phyloP scores from a whole-genome alignment of 2,329 filamentous ascomycete genomes.

The Tolypocladium amazonense region DNA sequence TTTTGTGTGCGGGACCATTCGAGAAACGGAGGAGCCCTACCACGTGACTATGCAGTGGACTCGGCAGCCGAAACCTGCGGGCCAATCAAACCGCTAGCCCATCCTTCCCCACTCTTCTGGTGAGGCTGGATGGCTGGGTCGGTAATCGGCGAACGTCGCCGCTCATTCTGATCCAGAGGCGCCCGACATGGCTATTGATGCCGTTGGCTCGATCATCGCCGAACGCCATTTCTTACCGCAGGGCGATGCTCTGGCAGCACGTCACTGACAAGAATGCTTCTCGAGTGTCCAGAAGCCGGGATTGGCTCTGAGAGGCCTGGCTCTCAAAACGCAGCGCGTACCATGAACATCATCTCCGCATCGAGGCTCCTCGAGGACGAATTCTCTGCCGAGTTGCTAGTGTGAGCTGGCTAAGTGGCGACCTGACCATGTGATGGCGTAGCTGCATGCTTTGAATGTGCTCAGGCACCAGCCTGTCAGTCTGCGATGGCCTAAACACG shows the following conservation, averaged over 20 bases:
- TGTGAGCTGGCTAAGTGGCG: background rate
- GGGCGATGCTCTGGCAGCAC: background rate
- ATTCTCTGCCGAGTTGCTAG: background rate
- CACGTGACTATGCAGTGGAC: conserved; percentile 19
- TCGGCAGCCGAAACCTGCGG: conserved; percentile 1
- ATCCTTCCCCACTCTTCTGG: background rate
- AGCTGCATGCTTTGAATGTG: background rate
- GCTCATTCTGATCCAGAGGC: background rate
- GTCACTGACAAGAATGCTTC: background rate
- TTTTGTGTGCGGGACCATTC: conserved; percentile 25
- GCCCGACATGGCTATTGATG: background rate
- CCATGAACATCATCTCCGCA: background rate
- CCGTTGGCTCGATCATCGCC: background rate
- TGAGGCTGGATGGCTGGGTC: background rate
- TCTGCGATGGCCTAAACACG: background rate
- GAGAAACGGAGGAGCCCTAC: conserved; percentile 20
- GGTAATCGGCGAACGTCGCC: background rate
- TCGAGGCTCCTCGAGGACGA: background rate
- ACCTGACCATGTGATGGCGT: background rate
- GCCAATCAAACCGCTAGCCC: background rate
- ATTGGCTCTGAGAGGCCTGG: background rate
- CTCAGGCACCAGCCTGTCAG: background rate
- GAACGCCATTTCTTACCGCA: background rate
- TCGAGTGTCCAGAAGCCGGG: background rate
- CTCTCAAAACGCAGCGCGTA: background rate